Conservation (phyloP, 208 protist species). For the Paratrypanosoma confusum region DNA sequence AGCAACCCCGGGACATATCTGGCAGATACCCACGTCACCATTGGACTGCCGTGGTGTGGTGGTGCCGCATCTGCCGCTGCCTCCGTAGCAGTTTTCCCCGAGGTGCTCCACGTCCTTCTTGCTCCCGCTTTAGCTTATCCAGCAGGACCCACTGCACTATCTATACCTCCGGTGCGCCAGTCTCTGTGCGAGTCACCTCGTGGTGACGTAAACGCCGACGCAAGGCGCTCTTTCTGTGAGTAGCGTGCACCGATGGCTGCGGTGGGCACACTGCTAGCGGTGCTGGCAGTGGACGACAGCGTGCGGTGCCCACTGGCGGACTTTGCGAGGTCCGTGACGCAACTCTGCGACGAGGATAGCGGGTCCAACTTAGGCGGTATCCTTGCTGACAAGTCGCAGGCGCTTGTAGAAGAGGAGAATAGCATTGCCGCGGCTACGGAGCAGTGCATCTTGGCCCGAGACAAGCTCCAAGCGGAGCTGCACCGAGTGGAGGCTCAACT, state of each 20-base stretch:
- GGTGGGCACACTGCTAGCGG: constrained; percentile 44
- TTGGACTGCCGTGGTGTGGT: too few relatives aligned
- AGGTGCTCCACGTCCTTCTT: too few relatives aligned
- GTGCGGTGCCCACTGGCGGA: constrained; percentile 36
- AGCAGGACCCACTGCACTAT: too few relatives aligned
- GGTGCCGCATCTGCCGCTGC: too few relatives aligned
- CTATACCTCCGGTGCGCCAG: too few relatives aligned
- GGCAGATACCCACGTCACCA: too few relatives aligned
- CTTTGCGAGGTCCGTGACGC: constrained; percentile 52
- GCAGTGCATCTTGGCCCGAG: constrained; percentile 39
- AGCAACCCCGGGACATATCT: too few relatives aligned
- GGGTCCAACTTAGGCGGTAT: constrained; percentile 34
- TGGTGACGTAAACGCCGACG: not conserved
- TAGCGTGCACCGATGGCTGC: not conserved
- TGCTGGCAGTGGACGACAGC: constrained; percentile 41
- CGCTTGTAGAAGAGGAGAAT: constrained; percentile 61
- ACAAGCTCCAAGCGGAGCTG: constrained; percentile 72
- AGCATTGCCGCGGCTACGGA: constrained; percentile 32
- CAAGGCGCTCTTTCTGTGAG: not conserved
- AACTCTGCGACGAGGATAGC: too few relatives aligned
- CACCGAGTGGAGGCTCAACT: constrained; percentile 72
- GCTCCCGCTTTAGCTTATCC: too few relatives aligned
- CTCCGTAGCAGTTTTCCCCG: too few relatives aligned
- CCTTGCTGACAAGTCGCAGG: constrained; percentile 41
- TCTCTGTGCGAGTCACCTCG: too few relatives aligned